Base-by-base conservation (phyloP, 2,329 filamentous ascomycete species). In the Magnaporthiopsis rhizophila region DNA sequence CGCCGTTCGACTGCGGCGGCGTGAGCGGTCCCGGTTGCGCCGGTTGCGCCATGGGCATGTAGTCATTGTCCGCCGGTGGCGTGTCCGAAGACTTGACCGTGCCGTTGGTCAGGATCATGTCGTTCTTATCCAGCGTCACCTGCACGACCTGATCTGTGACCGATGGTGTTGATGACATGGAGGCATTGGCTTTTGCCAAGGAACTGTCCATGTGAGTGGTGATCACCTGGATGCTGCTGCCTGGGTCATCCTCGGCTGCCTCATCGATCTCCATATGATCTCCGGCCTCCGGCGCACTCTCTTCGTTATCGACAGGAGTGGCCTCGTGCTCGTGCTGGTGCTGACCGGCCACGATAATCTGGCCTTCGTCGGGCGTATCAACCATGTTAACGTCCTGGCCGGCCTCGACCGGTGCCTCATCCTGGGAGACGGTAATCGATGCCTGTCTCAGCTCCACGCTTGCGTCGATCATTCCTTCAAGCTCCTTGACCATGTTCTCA, bases 391-490 rank as follows among this genome's bases (percentile, higher is more conserved):
- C 78, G 65, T 81, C 80, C 66, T 77, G 77, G 64, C 70, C 78
- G 59, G 70, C 74, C 15, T 63, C 77, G 13, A 74, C 79, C 63
- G 75, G 74, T 18, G 72, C 74, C 30, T 79, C 79, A 9, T 73
- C 73, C 8, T 72, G 69, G 30, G 71, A 71, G 1, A 71, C 69
- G 4, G 69, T 66, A 34, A 75, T 74, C 62, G 77, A 72, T 67
- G 70, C 77, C 72, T 76, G 83, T 67, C 72, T 81, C 76, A 76
- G 77, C 75, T 83, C 86, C 71, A 90, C 78, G 69, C 88, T 88
- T 57, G 84, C 82, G 66, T 92, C 88, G 8, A 95, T 78, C 68
- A 94, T 83, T 61, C 80, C 79, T 69, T 95, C 90, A 9, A 97
- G 79, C 70, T 95, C 89, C 68, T 86, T 86, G 56, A 91, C 79